phyloP scores from a whole-genome alignment of 805 yeast species.

The Pichia membranifaciens region DNA sequence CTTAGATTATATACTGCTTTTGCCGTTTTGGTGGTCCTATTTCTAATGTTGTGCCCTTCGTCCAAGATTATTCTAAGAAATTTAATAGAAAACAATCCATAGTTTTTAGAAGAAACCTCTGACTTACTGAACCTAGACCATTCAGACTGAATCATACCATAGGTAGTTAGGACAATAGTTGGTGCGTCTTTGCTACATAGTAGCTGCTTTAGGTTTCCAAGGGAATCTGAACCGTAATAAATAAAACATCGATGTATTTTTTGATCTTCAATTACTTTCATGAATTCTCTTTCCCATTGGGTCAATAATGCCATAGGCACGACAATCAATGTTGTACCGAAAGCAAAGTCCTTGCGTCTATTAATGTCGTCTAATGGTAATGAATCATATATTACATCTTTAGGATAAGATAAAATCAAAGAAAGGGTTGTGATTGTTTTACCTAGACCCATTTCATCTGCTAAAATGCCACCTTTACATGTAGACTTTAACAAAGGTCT shows the following conservation, averaged over 20 bases:
- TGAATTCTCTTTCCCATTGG: slow-evolving; percentile 86
- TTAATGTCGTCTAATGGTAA: slow-evolving; percentile 12
- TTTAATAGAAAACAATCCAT: slow-evolving; percentile 64
- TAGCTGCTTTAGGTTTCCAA: slow-evolving; percentile 42
- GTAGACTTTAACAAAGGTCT: slow-evolving; percentile 59
- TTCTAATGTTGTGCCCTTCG: slow-evolving; percentile 87
- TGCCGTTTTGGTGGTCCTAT: slow-evolving; percentile 71
- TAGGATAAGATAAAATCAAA: slow-evolving; percentile 59
- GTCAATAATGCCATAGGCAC: slow-evolving; percentile 88
- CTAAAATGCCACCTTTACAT: slow-evolving; percentile 78
- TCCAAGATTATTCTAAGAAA: slow-evolving; percentile 71
- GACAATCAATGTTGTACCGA: slow-evolving; percentile 66
- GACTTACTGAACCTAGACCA: slow-evolving; percentile 42
- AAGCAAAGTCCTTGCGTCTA: slow-evolving; percentile 45
- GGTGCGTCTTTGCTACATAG: slow-evolving; percentile 50
- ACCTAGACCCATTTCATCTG: slow-evolving; percentile 97
- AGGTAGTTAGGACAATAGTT: slow-evolving; percentile 71
- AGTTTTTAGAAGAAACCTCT: slow-evolving; percentile 21
- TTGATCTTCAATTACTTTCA: slow-evolving; percentile 44
- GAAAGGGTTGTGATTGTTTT: slow-evolving; percentile 83
- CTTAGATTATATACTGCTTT: slow-evolving; percentile 65
- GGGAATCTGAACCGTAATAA: slow-evolving; percentile 67
- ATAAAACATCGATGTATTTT: slow-evolving; percentile 42
- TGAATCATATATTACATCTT: slow-evolving; percentile 32
- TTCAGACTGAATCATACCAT: slow-evolving; percentile 81